Evolutionary conservation across 164 flowering plant species (phyloP), one percentile per base, ranked within the genome.

Genomic region (Magnolia sinica): DNA sequence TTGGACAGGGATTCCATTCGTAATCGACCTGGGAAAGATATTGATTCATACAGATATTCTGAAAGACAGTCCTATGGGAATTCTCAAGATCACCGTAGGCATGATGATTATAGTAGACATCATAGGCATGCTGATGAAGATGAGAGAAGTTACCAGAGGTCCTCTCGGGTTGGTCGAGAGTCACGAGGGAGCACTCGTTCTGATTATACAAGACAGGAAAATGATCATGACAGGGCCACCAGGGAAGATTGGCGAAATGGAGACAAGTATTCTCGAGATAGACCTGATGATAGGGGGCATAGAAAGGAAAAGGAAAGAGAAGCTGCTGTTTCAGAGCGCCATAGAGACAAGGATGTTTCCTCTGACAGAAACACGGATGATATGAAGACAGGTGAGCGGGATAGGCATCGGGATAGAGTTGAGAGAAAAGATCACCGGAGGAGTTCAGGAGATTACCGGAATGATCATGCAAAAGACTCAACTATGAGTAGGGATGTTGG

Each of bases 281-380:
- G 73, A 71, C 77, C 85, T 84, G 93, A 89, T 79, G 79, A 76
- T 79, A 77, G 75, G 14, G 83, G 87, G 16, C 67, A 81, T 69
- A 86, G 85, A 76, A 88, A 82, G 87, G 88, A 88, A 67, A 86
- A 74, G 73, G 90, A 87, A 74, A 83, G 83, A 75, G 91, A 83
- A 65, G 31, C 63, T 16, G 74, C 66, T 31, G 79, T 67, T 65
- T 64, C 71, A 67, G 89, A 84, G 72, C 74, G 73, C 71, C 76
- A 78, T 50, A 86, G 81, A 67, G 83, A 82, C 29, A 84, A 74
- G 74, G 88, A 83, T 52, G 50, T 82, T 71, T 37, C 45, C 45
- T 78, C 79, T 76, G 87, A 82, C 13, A 81, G 81, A 73, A 66
- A 66, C 18, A 58, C 65, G 77, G 90, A 87, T 73, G 89, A 82